Evolutionary conservation across 805 yeast genomes (phyloP), one percentile per base, ranked within the genome.

Genomic region (Candida glaebosa): DNA sequence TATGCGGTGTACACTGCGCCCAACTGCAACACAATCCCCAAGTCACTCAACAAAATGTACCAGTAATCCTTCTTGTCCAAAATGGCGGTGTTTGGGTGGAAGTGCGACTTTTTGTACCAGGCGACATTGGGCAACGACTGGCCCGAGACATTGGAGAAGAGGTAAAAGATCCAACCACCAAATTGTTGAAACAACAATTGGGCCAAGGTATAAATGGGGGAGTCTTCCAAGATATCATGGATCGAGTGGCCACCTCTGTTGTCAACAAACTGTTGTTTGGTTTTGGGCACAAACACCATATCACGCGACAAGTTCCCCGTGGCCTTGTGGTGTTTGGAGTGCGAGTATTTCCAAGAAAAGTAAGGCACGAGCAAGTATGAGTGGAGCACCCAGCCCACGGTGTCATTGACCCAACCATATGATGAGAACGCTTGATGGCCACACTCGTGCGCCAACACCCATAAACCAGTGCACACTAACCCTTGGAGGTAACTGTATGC

Each of bases 401-500:
- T 63, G 63, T 87, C 91, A 63, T 87, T 86, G 49, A 85, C 80
- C 67, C 73, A 63, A 31, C 79, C 80, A 57, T 80, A 81, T 54
- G 83, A 86, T 31, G 84, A 74, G 63, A 87, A 87, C 17, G 95
- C 95, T 52, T 80, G 84, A 62, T 87, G 96, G 46, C 96, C 96
- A 71, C 96, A 87, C 65, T 87, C 96, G 64, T 87, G 96, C 40
- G 95, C 93, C 67, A 87, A 58, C 38, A 87, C 84, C 95, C 95
- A 87, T 37, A 82, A 40, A 36, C 95, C 95, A 22, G 89, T 82
- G 44, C 82, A 81, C 45, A 84, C 77, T 41, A 86, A 66, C 20
- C 91, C 88, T 52, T 78, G 77, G 34, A 66, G 56, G 40, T 73
- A 56, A 15, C 79, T 61, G 56, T 84, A 81, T 14, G 58, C 62